Evolutionary conservation across 345 rosid genomes (phyloP).

Genomic region (Passiflora organensis): DNA sequence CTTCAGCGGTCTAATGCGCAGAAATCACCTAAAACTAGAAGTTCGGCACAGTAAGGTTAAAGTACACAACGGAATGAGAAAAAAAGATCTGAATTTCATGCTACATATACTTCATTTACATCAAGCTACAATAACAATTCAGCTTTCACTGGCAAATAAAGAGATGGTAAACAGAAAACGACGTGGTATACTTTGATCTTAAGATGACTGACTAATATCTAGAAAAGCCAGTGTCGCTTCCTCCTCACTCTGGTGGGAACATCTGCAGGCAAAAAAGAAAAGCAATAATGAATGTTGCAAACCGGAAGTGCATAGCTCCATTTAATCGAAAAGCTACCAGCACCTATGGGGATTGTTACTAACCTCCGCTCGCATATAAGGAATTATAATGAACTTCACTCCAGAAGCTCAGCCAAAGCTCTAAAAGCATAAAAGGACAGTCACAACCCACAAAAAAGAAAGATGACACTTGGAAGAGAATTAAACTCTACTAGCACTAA

Average conservation of each 20-base stretch:
- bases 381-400: conserved; percentile 97
- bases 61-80: no score
- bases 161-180: no score
- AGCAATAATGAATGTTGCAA: neutral
- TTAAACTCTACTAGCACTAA: neutral
- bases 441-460: neutral
- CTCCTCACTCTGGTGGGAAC: conserved; percentile 60
- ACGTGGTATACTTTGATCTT: no score
- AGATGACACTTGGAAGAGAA: neutral
- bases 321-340: neutral
- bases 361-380: conserved; percentile 77
- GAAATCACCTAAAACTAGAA: no score
- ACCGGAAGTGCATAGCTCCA: neutral
- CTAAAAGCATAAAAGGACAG: conserved; percentile 27
- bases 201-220: conserved; percentile 1
- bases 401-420: conserved; percentile 95
- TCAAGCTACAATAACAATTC: no score
- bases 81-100: no score
- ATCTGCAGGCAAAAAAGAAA: conserved; percentile 39
- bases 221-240: conserved; percentile 82
- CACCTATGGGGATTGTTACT: neutral
- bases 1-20: no score
- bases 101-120: no score
- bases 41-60: no score
- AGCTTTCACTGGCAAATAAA: no score